Evolutionary conservation across 148 eudicot genomes (phyloP).

Genomic region (Cornus florida): DNA sequence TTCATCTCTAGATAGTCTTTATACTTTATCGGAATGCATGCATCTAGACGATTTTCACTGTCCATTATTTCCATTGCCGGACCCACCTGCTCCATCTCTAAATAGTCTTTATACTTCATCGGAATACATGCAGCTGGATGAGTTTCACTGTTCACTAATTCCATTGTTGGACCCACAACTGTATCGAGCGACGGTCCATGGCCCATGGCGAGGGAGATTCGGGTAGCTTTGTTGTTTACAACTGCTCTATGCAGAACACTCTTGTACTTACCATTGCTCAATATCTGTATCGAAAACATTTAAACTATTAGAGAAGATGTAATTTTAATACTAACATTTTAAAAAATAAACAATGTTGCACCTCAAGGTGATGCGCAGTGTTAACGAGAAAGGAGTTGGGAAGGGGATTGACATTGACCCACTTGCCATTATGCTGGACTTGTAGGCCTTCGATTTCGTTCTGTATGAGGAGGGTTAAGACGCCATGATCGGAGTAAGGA

Average conservation of each 20-base stretch:
- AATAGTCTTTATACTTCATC: constrained; percentile 23
- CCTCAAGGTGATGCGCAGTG: constrained; percentile 39
- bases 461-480: constrained; percentile 26
- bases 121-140: constrained; percentile 9
- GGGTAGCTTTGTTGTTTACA: constrained; percentile 24
- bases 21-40: neutral
- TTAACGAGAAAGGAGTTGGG: constrained; percentile 38
- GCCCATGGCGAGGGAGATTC: constrained; percentile 26
- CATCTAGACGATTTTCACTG: neutral
- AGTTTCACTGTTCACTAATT: neutral
- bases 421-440: constrained; percentile 17
- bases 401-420: constrained; percentile 25
- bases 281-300: constrained; percentile 7
- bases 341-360: neutral
- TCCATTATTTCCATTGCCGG: too few relatives aligned
- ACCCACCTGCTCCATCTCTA: too few relatives aligned
- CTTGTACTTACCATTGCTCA: constrained; percentile 37
- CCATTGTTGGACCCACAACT: constrained; percentile 22
- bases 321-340: too few relatives aligned
- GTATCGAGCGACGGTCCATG: constrained; percentile 32
- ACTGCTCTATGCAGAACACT: constrained; percentile 30
- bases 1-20: constrained; percentile 14
- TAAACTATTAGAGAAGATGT: too few relatives aligned
- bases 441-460: constrained; percentile 30
- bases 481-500: constrained; percentile 34